phyloP scores from a whole-genome alignment of 2,329 filamentous ascomycete genomes.

The Zymoseptoria tritici region DNA sequence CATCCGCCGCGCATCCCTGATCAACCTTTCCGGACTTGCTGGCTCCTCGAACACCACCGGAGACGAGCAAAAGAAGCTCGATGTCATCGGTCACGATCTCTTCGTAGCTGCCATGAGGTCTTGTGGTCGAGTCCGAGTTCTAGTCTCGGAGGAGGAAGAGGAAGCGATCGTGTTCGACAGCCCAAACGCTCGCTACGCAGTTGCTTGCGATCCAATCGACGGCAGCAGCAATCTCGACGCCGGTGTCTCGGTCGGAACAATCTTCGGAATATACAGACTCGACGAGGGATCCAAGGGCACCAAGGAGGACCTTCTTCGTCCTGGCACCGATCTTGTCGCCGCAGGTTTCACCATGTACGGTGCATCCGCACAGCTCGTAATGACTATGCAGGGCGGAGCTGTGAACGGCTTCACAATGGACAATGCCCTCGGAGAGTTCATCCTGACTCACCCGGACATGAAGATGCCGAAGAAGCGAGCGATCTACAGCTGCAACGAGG shows the following conservation, averaged over 20 bases:
- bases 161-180: conserved; percentile 80
- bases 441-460: conserved; percentile 95
- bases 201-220: conserved; percentile 96
- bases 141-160: conserved; percentile 98
- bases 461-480: conserved; percentile 66
- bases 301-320: conserved; percentile 78
- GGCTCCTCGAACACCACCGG: conserved; percentile 92
- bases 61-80: conserved; percentile 99
- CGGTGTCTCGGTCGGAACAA: conserved; percentile 94
- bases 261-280: conserved; percentile 90
- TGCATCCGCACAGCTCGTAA: conserved; percentile 88
- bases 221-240: conserved; percentile 96
- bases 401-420: conserved; percentile 99
- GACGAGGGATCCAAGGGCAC: conserved; percentile 65
- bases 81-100: conserved; percentile 96
- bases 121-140: conserved; percentile 78
- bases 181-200: conserved; percentile 74
- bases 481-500: conserved; percentile 99
- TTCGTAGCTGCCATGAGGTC: conserved; percentile 94
- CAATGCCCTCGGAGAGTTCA: conserved; percentile 95
- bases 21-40: conserved; percentile 81
- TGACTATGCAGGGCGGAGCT: conserved; percentile 86
- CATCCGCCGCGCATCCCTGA: conserved; percentile 88
- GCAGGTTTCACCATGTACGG: conserved; percentile 99
- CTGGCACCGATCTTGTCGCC: conserved; percentile 85